Base-by-base conservation (phyloP, 129 eudicot species). In the Ambrosia trifida region DNA sequence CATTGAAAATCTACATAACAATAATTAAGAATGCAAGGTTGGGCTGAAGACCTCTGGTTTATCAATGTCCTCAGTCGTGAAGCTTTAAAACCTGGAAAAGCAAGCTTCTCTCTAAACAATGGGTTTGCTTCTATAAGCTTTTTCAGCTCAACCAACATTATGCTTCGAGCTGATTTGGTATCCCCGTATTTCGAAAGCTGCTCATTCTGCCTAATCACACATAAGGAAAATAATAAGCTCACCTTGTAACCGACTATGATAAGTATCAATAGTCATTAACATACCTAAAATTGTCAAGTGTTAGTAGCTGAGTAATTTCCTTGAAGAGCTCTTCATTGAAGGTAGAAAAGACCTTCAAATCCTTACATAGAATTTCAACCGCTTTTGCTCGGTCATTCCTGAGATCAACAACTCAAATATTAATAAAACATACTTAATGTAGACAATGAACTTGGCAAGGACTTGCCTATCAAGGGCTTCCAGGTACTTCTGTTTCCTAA, bases 241-340 rank as follows among this genome's bases (percentile, higher is more conserved):
- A 62, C 40, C n/a, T 62, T 33, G 45, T 31, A 56, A 69, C 28
- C 9, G n/a, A 4, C 30, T 10, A 35, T 56, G 24, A 60, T 36
- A 45, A 57, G 41, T 36, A 60, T 11, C 14, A 4, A 45, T 74
- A 71, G 41, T 68, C 45, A 47, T 53, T 32, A 70, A 30, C 38
- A 28, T 83, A 93, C 98, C 98, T 93, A 76, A 93, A 93, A 69
- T 93, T 89, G 73, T 89, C 98, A 59, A 94, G 87, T 19, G 98
- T 86, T 66, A 94, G 70, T 45, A 94, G 83, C 70, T 85, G 93
- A 10, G 98, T 90, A 78, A 94, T 89, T 80, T 94, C 98, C 83
- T 94, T 94, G 69, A 90, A 94, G 60, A 94, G 97, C 57, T 93
- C 98, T 75, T 93, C 96, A 68, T 93, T 93, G 67, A 89, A 93